These are phyloP conservation scores for Yamadazyma takamatsuzukensis DNA, from an alignment of 805 yeast species.

Conservation along the genomic window DNA sequence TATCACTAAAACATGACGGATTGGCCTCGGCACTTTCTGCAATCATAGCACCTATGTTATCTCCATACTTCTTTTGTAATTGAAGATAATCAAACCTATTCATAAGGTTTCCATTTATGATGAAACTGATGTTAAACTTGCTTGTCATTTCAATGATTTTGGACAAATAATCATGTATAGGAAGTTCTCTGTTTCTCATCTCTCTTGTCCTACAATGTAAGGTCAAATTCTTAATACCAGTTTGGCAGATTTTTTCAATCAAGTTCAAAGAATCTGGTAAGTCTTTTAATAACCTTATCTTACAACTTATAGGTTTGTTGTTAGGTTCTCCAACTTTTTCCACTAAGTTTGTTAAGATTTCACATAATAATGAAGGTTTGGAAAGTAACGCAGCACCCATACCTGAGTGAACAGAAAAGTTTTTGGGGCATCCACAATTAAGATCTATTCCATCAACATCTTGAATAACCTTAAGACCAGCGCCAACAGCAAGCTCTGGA, in stretches of 20 bases:
- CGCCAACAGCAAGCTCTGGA: constrained; percentile 82
- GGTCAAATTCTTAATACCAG: constrained; percentile 85
- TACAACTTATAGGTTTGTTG: constrained; percentile 81
- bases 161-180: constrained; percentile 66
- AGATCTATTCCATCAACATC: constrained; percentile 94
- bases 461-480: constrained; percentile 72
- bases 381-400: constrained; percentile 94
- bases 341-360: constrained; percentile 67
- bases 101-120: constrained; percentile 76
- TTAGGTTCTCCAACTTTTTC: constrained; percentile 74
- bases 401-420: constrained; percentile 89
- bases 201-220: constrained; percentile 86
- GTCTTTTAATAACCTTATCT: constrained; percentile 71
- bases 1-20: constrained; percentile 65
- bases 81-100: constrained; percentile 50
- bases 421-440: constrained; percentile 97
- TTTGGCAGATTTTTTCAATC: constrained; percentile 48
- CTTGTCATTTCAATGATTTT: constrained; percentile 61
- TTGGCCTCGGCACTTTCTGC: constrained; percentile 88
- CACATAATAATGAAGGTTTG: constrained; percentile 76
- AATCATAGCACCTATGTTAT: constrained; percentile 82
- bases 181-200: constrained; percentile 85
- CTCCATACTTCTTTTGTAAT: constrained; percentile 48
- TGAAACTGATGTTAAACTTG: constrained; percentile 61
- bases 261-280: constrained; percentile 51